A percentile compares a stretch with the other conserved stretches of the same genome.
Conservation (phyloP, 352 stramenopile species). For the Nothophytophthora sp. region DNA sequence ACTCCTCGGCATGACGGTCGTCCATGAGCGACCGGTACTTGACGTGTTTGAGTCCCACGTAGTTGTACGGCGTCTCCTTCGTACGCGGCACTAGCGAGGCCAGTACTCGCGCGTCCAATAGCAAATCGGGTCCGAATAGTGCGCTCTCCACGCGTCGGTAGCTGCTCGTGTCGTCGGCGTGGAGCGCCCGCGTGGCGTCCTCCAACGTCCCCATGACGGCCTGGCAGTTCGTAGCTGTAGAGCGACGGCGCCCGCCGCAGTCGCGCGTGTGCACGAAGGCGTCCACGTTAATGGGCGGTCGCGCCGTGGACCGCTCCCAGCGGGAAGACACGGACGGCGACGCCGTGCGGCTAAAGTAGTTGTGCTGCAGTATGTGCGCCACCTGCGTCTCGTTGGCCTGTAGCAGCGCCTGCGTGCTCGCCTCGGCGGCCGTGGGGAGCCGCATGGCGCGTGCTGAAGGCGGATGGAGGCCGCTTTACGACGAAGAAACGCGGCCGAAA, state of each 20-base stretch:
- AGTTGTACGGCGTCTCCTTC: conserved; percentile 71
- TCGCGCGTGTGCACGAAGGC: conserved; percentile 46
- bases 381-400: conserved; percentile 39
- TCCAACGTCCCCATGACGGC: conserved; percentile 55
- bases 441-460: conserved; percentile 13
- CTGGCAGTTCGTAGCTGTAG: conserved; percentile 55
- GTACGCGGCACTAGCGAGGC: conserved; percentile 67
- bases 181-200: conserved; percentile 59
- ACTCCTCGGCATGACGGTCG: conserved; percentile 59
- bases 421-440: conserved; percentile 26
- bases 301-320: conserved; percentile 37
- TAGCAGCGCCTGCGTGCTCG: conserved; percentile 22
- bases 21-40: conserved; percentile 68
- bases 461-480: conserved; percentile 1
- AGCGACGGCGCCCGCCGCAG: conserved; percentile 43
- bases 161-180: conserved; percentile 50
- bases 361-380: conserved; percentile 31
- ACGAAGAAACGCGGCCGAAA: too few species aligned
- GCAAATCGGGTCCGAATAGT: conserved; percentile 49
- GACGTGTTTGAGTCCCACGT: conserved; percentile 78
- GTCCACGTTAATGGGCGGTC: conserved; percentile 43
- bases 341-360: conserved; percentile 33
- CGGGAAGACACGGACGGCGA: conserved; percentile 31
- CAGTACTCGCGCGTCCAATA: conserved; percentile 73
- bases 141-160: conserved; percentile 61